Conservation (phyloP, 768 basidiomycete species). For the Gymnopilus dilepis region DNA sequence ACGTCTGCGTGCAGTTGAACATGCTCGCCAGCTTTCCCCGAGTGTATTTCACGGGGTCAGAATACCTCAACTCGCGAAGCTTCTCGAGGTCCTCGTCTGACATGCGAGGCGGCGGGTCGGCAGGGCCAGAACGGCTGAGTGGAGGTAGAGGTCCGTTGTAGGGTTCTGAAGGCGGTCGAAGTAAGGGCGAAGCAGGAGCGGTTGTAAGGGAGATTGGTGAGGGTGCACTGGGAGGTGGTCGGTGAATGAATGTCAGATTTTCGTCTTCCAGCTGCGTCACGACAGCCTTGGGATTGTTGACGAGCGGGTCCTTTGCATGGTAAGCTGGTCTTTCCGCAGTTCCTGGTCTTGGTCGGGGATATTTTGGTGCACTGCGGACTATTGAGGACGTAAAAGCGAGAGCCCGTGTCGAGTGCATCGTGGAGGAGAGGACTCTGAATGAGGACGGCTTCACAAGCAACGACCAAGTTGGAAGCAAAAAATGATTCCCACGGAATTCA, state of each 20-base stretch:
- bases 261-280: constrained; percentile 57
- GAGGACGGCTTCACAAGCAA: constrained; percentile 11
- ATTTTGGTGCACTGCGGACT: constrained; percentile 45
- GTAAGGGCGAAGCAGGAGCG: constrained; percentile 73
- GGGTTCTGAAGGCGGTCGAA: constrained; percentile 44
- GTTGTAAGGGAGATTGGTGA: constrained; percentile 75
- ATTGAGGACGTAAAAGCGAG: constrained; percentile 23
- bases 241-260: constrained; percentile 79
- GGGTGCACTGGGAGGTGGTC: constrained; percentile 81
- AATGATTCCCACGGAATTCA: constrained; percentile 20
- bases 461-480: constrained; percentile 15
- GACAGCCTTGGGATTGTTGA: constrained; percentile 54
- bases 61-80: constrained; percentile 61
- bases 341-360: constrained; percentile 54
- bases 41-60: constrained; percentile 64
- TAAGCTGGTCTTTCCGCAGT: constrained; percentile 60
- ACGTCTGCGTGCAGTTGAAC: constrained; percentile 75
- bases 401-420: constrained; percentile 26
- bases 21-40: constrained; percentile 71
- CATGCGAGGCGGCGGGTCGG: constrained; percentile 44
- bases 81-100: constrained; percentile 58
- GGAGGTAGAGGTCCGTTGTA: constrained; percentile 49
- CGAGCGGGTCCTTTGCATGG: constrained; percentile 62
- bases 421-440: constrained; percentile 2
- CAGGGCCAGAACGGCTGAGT: constrained; percentile 45